Base-by-base conservation (phyloP, 129 eudicot genomes). In the Tagetes erecta region DNA sequence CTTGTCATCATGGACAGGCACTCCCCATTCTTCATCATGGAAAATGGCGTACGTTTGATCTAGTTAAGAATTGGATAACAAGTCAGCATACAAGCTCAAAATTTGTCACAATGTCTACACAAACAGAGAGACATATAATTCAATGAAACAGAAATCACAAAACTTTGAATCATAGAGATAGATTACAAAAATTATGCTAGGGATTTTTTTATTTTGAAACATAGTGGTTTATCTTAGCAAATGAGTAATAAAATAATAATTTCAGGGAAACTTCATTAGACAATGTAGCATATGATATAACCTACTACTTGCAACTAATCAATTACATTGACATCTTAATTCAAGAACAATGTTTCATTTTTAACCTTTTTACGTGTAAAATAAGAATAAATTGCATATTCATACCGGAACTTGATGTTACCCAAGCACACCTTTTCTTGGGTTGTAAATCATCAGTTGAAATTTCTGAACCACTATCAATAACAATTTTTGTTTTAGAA, bases 1-100 rank as follows among this genome's bases (percentile, higher is more conserved):
- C 92, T 85, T 87, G 89, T 87, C 92, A 77, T 87, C 87, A 68
- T 84, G 92, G 49, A 77, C 92, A 1, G 92, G 89, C 45, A 87
- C 86, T 80, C 92, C 92, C 92, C 92, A 87, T 84, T 87, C 92
- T 79, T 87, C 92, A 71, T 87, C 92, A 71, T 87, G 92, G 75
- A 84, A 87, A 70, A 80, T 11, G 39, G 78, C 63, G 60, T 84
- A 87, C 36, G 80, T 52, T 63, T 81, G 84, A 66, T 87, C 92
- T 87, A 79, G 77, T 67, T 78, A 34, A 57, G 64, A 58, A 6
- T 42, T 65, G 8, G 65, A 78, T 62, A 75, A 78, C 8, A 34
- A 64, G 30, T 73, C 74, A 80, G 74, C 56, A 80, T 60, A 70
- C 30, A 68, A 40, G 12, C 65, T 50, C 13, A 71, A 31, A 47